Conservation (phyloP, 164 flowering plant genomes). For the Chimonanthus salicifolius region DNA sequence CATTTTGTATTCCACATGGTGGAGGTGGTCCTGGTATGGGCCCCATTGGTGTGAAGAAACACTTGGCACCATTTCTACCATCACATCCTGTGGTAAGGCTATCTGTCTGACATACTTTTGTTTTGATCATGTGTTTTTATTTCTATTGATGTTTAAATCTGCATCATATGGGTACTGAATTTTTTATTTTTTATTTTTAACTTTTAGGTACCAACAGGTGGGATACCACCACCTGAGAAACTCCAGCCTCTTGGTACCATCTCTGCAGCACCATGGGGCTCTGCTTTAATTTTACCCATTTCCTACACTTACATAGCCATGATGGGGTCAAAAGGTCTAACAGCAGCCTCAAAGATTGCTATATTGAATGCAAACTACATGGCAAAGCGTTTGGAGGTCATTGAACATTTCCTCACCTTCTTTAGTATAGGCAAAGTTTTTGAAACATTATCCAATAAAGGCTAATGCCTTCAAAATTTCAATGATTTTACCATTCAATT, state of each 20-base stretch:
- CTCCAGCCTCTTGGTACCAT: constrained; percentile 79
- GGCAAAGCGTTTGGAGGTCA: constrained; percentile 97
- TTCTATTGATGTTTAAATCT: neutral
- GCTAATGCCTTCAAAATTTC: neutral
- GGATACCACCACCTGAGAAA: constrained; percentile 79
- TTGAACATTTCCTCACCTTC: constrained; percentile 13
- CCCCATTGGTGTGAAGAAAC: constrained; percentile 98
- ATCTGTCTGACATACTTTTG: neutral
- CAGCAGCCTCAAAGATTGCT: constrained; percentile 92
- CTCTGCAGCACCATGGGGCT: constrained; percentile 99
- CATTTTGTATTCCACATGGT: constrained; percentile 99
- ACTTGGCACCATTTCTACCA: constrained; percentile 92
- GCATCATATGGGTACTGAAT: constrained; percentile 9
- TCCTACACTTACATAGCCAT: constrained; percentile 93
- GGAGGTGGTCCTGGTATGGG: constrained; percentile 99
- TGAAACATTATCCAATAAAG: neutral
- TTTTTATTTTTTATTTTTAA: neutral
- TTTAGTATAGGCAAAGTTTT: neutral
- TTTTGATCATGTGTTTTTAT: neutral
- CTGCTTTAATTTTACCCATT: constrained; percentile 95
- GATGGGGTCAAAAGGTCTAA: constrained; percentile 99
- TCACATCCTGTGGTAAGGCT: constrained; percentile 95
- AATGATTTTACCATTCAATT: too few relatives aligned
- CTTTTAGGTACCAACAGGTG: constrained; percentile 83
- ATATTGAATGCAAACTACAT: constrained; percentile 96